Base-by-base conservation (phyloP, 2,329 filamentous ascomycete genomes). In the Colletotrichum tofieldiae region DNA sequence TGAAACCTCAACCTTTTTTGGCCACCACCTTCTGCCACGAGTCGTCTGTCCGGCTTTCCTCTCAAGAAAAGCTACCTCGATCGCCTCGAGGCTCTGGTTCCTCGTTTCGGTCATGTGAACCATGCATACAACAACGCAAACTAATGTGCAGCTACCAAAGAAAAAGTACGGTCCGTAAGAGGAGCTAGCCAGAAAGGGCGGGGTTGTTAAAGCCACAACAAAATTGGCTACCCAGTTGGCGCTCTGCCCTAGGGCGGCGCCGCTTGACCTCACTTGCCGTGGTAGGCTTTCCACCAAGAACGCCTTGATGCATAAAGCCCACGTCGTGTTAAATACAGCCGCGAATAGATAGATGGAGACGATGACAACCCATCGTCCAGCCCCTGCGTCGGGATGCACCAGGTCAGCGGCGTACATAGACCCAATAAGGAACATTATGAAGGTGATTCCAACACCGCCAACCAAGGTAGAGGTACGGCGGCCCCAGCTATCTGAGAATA, bases 231-330 rank as follows among this genome's bases (percentile, higher is more conserved):
- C 81, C 83, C 87, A 90, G 60, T 89, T 89, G 12, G 84, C 82
- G 3, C 87, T 85, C 70, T 89, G 85, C 1, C 86, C 88, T 37
- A 90, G 76, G 54, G 84, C 86, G 0, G 86, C 88, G 2, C 88
- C 88, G 18, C 85, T 86, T 0, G 87, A 88, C 2, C 89, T 82
- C 1, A 88, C 90, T 9, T 82, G 79, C 35, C 86, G 82, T 0
- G 88, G 88, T 75, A 90, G 86, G 54, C 89, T 90, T 76, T 91
- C 89, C 0, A 86, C 83, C 0, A 85, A 80, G 74, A 87, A 91
- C 0, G 89, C 85, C 23, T 29, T 39, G 59, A 89, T 81, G 0
- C 83, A 82, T 4, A 91, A 84, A 0, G 83, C 88, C 87, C 89
- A 91, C 0, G 87, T 85, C 2, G 78, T 78, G 32, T 79, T 83